Evolutionary conservation across 805 yeast genomes (phyloP).

Genomic region (Blastobotrys attinorum): DNA sequence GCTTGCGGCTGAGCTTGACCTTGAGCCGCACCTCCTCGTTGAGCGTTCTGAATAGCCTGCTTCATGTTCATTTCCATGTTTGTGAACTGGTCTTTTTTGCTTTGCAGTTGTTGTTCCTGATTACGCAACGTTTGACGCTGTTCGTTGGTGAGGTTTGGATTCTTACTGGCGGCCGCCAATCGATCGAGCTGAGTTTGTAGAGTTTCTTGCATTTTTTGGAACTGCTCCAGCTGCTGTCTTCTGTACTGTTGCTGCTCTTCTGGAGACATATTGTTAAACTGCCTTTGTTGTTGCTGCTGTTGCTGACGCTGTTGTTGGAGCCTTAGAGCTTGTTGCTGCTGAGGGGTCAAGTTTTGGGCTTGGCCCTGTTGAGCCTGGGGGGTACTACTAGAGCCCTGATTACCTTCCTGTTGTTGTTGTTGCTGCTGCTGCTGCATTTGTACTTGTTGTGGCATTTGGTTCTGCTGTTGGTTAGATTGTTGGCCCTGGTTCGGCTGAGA

Average conservation of each 20-base stretch:
- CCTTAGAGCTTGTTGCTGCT: conserved; percentile 8
- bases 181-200: conserved; percentile 15
- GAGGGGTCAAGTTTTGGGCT: conserved; percentile 6
- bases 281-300: conserved; percentile 9
- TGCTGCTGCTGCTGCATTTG: conserved; percentile 12
- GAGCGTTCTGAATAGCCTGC: neutral
- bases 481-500: conserved; percentile 12
- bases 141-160: conserved; percentile 15
- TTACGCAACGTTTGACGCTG: conserved; percentile 15
- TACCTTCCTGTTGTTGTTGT: conserved; percentile 9
- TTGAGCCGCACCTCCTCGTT: too few species aligned
- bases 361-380: conserved; percentile 10
- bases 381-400: too few species aligned
- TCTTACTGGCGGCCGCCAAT: neutral
- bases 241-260: conserved; percentile 17
- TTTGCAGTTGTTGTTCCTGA: conserved; percentile 16
- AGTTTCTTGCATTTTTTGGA: conserved; percentile 12
- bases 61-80: conserved; percentile 16
- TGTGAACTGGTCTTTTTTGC: conserved; percentile 16
- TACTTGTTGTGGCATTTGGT: conserved; percentile 7
- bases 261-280: conserved; percentile 14
- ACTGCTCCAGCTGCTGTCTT: conserved; percentile 15
- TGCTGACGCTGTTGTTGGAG: conserved; percentile 8
- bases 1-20: conserved; percentile 12
- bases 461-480: conserved; percentile 13